Base-by-base conservation (phyloP, 2,329 filamentous ascomycete genomes). In the Exserohilum turcica region DNA sequence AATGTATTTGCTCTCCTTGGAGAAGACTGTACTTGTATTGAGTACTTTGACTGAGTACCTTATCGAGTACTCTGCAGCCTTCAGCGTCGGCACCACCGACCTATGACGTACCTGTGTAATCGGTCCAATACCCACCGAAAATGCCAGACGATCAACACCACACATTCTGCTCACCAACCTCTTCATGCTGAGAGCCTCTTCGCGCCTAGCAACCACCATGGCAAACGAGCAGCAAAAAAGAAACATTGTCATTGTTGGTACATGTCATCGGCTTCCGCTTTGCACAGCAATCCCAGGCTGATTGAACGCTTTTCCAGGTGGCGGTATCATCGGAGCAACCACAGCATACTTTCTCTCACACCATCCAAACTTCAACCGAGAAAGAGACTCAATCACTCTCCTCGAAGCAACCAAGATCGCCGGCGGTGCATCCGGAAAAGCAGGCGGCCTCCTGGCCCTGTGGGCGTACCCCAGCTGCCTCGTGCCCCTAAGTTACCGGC, bases 401-500 rank as follows among this genome's bases (percentile, higher is more conserved):
- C 82, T 97, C 48, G 94, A 99, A 79, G 92, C 94, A 0, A 86
- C 86, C 3, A 82, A 86, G 38, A 87, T 97, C 60, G 94, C 94
- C 6, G 86, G 91, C n/a, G 93, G 90, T 19, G 93, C 94, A 32
- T 96, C 92, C 7, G 94, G 94, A 35, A 97, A 97, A 77, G 93
- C 94, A 0, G 94, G 94, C 13, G 94, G 94, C 1, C 81, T 99
- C 4, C 82, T 99, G 18, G 94, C 88, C 1, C 80, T 92, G 13
- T 97, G 93, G 92, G 94, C 93, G 0, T 97, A 96, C 69, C 94
- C 94, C 0, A 80, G 80, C 52, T 88, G 84, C 65, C 85, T 97
- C 33, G 93, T 97, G 0, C 90, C 90, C 0, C 79, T 97, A 36
- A 95, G 90, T 52, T 97, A 92, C 75, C 83, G 82, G 42, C 80